These are phyloP conservation scores for Lentinula detonsa DNA, from an alignment of 768 basidiomycete genomes.

Conservation along the genomic window DNA sequence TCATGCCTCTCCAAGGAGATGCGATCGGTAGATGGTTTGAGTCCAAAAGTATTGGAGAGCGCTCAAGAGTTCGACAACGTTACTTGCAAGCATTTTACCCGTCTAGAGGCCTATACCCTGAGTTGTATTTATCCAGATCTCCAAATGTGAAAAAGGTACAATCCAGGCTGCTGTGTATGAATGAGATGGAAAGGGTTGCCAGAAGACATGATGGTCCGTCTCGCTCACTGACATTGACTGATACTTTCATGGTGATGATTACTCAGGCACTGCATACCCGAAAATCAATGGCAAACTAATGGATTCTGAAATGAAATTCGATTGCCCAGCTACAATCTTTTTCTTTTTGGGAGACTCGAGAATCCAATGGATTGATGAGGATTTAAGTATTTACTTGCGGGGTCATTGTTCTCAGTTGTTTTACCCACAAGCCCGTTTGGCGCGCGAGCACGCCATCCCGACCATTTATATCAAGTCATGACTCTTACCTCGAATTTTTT, in stretches of 20 bases:
- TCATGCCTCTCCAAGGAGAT: background rate
- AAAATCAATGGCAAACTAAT: background rate
- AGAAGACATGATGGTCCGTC: too few relatives aligned
- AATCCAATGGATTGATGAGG: too few relatives aligned
- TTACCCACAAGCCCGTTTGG: background rate
- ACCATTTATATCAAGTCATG: background rate
- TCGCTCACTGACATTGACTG: too few relatives aligned
- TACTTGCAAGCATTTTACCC: too few relatives aligned
- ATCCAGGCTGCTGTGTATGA: too few relatives aligned
- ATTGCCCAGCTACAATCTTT: background rate
- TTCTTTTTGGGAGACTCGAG: background rate
- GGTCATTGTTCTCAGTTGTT: too few relatives aligned
- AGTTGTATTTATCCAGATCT: too few relatives aligned
- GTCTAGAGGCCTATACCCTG: too few relatives aligned
- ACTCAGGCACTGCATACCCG: background rate
- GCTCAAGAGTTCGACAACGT: background rate
- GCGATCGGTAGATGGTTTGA: background rate
- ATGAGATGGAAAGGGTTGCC: too few relatives aligned
- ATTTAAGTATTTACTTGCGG: background rate
- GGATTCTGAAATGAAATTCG: background rate
- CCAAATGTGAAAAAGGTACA: too few relatives aligned
- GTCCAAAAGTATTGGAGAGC: background rate
- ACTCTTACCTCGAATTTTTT: background rate
- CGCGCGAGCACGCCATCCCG: background rate
- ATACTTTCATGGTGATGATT: too few relatives aligned